These are phyloP conservation scores for Periglandula ipomoeae DNA, from an alignment of 2,329 filamentous ascomycete genomes.

Conservation along the genomic window DNA sequence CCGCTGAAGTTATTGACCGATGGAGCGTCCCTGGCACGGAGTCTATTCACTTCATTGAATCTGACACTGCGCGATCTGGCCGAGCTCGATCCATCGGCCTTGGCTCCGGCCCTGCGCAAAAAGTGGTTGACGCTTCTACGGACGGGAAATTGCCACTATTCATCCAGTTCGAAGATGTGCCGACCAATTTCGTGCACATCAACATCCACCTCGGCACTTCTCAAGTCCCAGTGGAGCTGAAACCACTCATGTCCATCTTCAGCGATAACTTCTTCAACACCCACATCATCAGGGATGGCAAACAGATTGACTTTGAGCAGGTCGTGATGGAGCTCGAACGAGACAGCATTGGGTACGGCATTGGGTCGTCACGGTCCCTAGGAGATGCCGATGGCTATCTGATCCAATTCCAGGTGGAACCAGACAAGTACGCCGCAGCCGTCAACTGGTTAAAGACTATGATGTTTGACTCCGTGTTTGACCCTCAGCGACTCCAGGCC, in stretches of 20 bases:
- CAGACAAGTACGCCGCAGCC: conserved; percentile 73
- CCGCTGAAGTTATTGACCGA: conserved; percentile 66
- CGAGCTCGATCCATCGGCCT: conserved; percentile 62
- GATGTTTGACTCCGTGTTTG: conserved; percentile 84
- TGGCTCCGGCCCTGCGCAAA: conserved; percentile 61
- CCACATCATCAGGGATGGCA: conserved; percentile 67
- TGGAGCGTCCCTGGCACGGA: conserved; percentile 79
- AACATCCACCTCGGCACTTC: conserved; percentile 72
- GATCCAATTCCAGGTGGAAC: conserved; percentile 77
- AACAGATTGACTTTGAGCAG: conserved; percentile 77
- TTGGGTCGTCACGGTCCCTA: conserved; percentile 58
- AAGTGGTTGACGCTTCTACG: conserved; percentile 61
- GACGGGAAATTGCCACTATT: conserved; percentile 63
- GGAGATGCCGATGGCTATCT: conserved; percentile 75
- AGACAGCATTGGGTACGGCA: conserved; percentile 77
- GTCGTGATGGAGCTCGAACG: conserved; percentile 85
- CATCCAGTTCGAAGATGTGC: conserved; percentile 93
- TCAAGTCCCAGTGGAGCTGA: conserved; percentile 67
- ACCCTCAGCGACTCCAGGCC: conserved; percentile 55
- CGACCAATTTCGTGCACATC: conserved; percentile 85
- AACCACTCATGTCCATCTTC: conserved; percentile 77
- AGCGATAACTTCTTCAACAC: conserved; percentile 92
- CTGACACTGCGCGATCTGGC: conserved; percentile 74
- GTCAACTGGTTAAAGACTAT: conserved; percentile 79
- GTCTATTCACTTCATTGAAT: conserved; percentile 91